Percentiles rank a stretch among this genome's conserved stretches.
These are phyloP conservation scores for Globisporangium polare DNA, from an alignment of 352 stramenopile genomes.

Conservation along the genomic window DNA sequence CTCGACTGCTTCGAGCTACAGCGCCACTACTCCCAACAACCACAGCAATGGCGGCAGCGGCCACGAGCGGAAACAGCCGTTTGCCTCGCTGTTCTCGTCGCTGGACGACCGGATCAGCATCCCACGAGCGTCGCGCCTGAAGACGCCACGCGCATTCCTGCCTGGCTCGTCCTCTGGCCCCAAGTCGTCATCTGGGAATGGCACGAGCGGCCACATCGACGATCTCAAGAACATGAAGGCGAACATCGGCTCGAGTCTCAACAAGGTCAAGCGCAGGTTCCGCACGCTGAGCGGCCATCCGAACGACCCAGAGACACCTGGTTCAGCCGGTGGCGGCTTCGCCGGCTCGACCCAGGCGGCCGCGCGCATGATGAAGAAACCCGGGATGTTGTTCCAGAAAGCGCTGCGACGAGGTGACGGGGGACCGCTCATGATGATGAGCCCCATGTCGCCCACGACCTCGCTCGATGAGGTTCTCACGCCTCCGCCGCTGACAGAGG, in stretches of 20 bases:
- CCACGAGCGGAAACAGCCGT: constrained; percentile 35
- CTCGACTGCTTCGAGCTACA: constrained; percentile 1
- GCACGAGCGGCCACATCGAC: constrained; percentile 41
- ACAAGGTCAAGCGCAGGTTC: constrained; percentile 75
- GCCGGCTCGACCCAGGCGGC: constrained; percentile 29
- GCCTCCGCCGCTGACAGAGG: constrained; percentile 19
- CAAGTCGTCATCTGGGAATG: constrained; percentile 12
- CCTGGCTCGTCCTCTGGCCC: constrained; percentile 7
- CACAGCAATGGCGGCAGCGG: constrained; percentile 14
- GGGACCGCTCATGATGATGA: constrained; percentile 3
- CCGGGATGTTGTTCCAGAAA: constrained; percentile 64
- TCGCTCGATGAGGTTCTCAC: constrained; percentile 27
- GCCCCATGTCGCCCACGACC: constrained; percentile 18
- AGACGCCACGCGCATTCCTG: constrained; percentile 41
- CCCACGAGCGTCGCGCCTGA: constrained; percentile 44
- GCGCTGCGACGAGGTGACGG: constrained; percentile 25
- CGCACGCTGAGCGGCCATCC: constrained; percentile 52
- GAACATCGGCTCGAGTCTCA: constrained; percentile 72
- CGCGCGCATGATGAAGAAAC: constrained; percentile 69
- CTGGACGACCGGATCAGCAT: constrained; percentile 64
- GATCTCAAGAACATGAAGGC: constrained; percentile 73
- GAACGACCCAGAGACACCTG: constrained; percentile 29
- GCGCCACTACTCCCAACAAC: constrained; percentile 22
- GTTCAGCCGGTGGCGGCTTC: constrained; percentile 4
- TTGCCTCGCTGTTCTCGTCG: constrained; percentile 43